phyloP scores from a whole-genome alignment of 768 basidiomycete genomes.

The Boletus fagicola region DNA sequence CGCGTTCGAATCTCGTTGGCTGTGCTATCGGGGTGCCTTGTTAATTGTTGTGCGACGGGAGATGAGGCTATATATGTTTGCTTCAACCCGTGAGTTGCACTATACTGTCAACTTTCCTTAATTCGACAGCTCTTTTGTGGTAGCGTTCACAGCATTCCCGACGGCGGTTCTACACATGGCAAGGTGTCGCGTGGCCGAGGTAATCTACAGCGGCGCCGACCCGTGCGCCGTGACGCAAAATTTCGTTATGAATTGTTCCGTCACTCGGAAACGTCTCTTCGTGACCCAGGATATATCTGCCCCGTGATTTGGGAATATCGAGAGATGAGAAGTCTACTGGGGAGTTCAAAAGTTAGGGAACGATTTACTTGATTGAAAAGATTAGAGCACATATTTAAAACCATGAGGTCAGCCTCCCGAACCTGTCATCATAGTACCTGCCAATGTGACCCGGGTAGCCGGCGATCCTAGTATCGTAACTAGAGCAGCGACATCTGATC shows the following conservation, averaged over 20 bases:
- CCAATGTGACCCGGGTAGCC: background rate
- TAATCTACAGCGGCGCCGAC: background rate
- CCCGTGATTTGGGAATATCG: background rate
- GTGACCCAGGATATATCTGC: background rate
- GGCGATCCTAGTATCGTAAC: background rate
- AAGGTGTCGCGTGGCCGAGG: background rate
- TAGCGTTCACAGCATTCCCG: background rate
- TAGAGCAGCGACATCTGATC: background rate
- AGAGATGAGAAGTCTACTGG: background rate
- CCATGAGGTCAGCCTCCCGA: background rate
- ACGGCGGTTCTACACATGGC: background rate
- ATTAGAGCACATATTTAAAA: background rate
- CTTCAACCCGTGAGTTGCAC: constrained; percentile 7
- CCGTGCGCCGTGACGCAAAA: background rate
- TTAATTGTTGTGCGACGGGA: constrained; percentile 15
- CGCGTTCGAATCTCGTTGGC: constrained; percentile 22
- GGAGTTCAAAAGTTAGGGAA: background rate
- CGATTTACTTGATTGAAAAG: background rate
- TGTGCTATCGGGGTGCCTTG: constrained; percentile 20
- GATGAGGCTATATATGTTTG: constrained; percentile 15
- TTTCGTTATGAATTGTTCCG: background rate
- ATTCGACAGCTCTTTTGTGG: constrained; percentile 6
- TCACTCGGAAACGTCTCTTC: background rate
- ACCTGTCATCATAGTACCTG: background rate
- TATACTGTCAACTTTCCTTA: constrained; percentile 8